Percentiles rank a stretch among this genome's conserved stretches.
phyloP scores from a whole-genome alignment of 441 rosid genomes.

The Iberis amara region DNA sequence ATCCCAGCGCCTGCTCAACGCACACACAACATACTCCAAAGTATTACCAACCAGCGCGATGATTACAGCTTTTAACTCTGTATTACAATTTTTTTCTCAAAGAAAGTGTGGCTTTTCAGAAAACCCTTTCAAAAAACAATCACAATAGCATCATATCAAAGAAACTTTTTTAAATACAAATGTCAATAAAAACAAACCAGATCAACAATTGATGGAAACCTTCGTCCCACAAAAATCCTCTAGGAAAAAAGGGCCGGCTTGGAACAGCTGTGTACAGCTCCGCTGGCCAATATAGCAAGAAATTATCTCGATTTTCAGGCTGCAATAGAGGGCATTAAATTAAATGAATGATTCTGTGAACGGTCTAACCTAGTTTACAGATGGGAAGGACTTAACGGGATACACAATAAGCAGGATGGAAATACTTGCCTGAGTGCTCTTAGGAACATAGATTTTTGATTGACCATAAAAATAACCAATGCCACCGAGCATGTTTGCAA shows the following conservation, averaged over 20 bases:
- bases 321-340: slow-evolving; percentile 42
- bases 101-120: slow-evolving; percentile 10
- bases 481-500: slow-evolving; percentile 91
- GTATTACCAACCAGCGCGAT: slow-evolving; percentile 24
- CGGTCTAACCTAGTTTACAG: slow-evolving; percentile 28
- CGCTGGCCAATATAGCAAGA: slow-evolving; percentile 90
- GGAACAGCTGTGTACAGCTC: slow-evolving; percentile 98
- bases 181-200: slow-evolving; percentile 50
- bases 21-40: slow-evolving; percentile 18
- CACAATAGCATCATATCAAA: slow-evolving; percentile 6
- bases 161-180: not conserved
- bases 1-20: slow-evolving; percentile 48
- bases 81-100: slow-evolving; percentile 12
- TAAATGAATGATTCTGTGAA: slow-evolving; percentile 37
- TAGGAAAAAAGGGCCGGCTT: slow-evolving; percentile 90
- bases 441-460: slow-evolving; percentile 65
- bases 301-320: slow-evolving; percentile 49
- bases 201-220: slow-evolving; percentile 96
- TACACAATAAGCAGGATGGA: slow-evolving; percentile 9
- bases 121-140: slow-evolving; percentile 4
- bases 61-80: slow-evolving; percentile 17
- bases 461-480: slow-evolving; percentile 95
- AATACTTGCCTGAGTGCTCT: slow-evolving; percentile 56
- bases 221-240: slow-evolving; percentile 99
- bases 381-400: not conserved